Evolutionary conservation across 805 yeast species (phyloP).

Genomic region (Yarrowia phangngaensis): DNA sequence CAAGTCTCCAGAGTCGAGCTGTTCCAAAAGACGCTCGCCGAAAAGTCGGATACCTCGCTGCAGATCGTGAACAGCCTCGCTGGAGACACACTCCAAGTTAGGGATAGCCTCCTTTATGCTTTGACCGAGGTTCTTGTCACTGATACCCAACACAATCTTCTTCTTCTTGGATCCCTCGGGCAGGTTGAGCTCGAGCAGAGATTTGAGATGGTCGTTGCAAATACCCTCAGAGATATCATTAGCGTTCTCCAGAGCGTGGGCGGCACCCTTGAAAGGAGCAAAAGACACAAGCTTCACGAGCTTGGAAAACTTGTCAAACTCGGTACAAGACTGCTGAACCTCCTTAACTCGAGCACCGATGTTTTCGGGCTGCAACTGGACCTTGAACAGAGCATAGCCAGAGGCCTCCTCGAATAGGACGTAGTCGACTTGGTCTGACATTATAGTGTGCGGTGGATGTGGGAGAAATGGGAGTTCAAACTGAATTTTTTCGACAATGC

Average conservation of each 20-base stretch:
- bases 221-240: constrained; percentile 97
- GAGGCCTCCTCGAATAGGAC: constrained; percentile 97
- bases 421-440: constrained; percentile 54
- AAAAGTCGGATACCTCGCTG: constrained; percentile 91
- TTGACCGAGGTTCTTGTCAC: constrained; percentile 94
- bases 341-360: constrained; percentile 88
- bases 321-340: constrained; percentile 86
- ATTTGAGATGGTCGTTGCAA: constrained; percentile 86
- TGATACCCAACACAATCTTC: constrained; percentile 77
- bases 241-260: constrained; percentile 97
- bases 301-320: constrained; percentile 83
- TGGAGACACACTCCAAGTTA: constrained; percentile 81
- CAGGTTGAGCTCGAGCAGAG: constrained; percentile 82
- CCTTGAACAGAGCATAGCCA: constrained; percentile 95
- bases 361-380: constrained; percentile 87
- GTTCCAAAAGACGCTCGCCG: constrained; percentile 83
- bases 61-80: constrained; percentile 90
- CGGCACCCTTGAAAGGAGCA: constrained; percentile 99
- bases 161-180: constrained; percentile 72
- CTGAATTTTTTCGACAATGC: constrained; percentile 17
- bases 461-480: constrained; percentile 16
- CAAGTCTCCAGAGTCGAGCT: constrained; percentile 88
- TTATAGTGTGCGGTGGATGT: constrained; percentile 1
- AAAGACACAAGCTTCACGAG: constrained; percentile 89
- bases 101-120: constrained; percentile 90